Evolutionary conservation across 306 rosid genomes (phyloP), one percentile per base, ranked within the genome.

Genomic region (Prunus mira): DNA sequence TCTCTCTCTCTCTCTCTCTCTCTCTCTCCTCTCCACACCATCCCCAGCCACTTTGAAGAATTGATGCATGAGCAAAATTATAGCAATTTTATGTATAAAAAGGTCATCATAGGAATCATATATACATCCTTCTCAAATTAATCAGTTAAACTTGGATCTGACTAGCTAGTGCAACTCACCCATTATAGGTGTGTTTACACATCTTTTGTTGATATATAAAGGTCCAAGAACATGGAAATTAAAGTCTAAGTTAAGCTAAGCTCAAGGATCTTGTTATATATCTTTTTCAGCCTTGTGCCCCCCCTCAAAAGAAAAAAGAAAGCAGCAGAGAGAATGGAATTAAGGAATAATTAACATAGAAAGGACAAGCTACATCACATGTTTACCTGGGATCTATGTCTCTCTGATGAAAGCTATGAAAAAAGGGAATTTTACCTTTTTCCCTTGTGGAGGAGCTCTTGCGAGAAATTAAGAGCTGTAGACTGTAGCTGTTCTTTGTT

Each of bases 401-500:
- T 58, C 27, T 74, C 28, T 47, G 77, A 74, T 61, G 60, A 74
- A 61, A 74, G 45, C 45, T 28, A 14, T 58, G 27, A 46, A 66
- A 66, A 65, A 61, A 45, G 49, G 78, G 20, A 62, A 55, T 5
- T 27, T 27, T 30, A 62, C 93, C 88, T 88, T 79, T 22, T 76
- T 70, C 52, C 73, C 80, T 79, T 51, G 82, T 6, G 81, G 57
- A 58, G 20, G 83, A 87, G 82, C 78, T 79, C 69, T 82, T 83
- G 86, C 69, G 66, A 86, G 58, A 41, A 74, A 6, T 55, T 20
- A 27, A 74, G 71, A 78, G 66, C 76, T 78, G 22, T 30, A 46
- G 47, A 30, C 20, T 62, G n/a, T 67, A 81, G 81, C 76, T 83
- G 76, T 81, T 25, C 67, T 80, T 82, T 80, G 69, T 67, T 71